Percentiles rank a stretch among this genome's conserved stretches.
These are phyloP conservation scores for Pistacia integerrima DNA, from an alignment of 345 rosid species.

Conservation along the genomic window DNA sequence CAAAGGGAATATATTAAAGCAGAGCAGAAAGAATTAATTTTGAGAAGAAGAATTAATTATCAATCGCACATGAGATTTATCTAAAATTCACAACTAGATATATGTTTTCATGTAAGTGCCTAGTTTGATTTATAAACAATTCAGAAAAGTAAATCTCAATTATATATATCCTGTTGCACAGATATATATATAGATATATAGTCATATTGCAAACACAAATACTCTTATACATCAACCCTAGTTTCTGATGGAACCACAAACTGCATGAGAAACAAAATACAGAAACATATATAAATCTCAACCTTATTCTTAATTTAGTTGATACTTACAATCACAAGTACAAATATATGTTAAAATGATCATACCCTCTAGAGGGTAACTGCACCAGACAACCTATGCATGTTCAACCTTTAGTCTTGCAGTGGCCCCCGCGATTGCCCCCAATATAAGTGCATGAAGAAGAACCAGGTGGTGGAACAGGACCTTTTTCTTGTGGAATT, in stretches of 20 bases:
- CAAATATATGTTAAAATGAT: not conserved
- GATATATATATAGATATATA: too few relatives aligned
- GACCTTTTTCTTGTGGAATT: not conserved
- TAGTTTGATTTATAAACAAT: too few relatives aligned
- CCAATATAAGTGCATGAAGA: conserved; percentile 19
- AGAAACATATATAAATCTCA: not conserved
- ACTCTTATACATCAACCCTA: not conserved
- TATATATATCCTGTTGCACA: too few relatives aligned
- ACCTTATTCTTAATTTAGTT: not conserved
- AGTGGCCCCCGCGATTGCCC: not conserved
- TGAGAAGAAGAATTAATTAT: not conserved
- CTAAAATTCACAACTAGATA: not conserved
- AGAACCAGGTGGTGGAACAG: conserved; percentile 5
- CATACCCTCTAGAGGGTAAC: not conserved
- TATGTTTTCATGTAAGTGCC: not conserved
- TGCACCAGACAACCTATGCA: not conserved
- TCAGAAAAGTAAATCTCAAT: too few relatives aligned
- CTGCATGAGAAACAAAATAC: not conserved
- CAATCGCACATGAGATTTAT: not conserved
- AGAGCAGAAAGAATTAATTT: not conserved
- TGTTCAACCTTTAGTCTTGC: not conserved
- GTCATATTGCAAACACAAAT: not conserved
- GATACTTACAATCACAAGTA: not conserved
- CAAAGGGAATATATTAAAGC: not conserved
- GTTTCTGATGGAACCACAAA: not conserved